Base-by-base conservation (phyloP, 2,329 filamentous ascomycete genomes). In the Pseudopyricularia cyperi region DNA sequence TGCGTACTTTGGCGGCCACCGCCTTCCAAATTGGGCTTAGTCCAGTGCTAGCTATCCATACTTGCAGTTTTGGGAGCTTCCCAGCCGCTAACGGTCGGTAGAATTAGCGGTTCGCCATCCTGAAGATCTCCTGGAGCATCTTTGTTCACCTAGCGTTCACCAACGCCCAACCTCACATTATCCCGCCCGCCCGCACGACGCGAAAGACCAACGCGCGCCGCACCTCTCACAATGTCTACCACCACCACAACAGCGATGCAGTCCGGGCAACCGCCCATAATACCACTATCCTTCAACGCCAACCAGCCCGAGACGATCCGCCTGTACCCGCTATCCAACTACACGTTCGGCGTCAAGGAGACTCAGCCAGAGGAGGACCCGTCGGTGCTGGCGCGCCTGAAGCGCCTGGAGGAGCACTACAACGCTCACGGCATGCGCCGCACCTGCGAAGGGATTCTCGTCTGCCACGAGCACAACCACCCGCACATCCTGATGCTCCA, bases 391-490 rank as follows among this genome's bases (percentile, higher is more conserved):
- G 90, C 93, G 53, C 86, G 93, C 2, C 75, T 98, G 58, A 90
- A 91, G 72, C 83, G 93, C 8, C 77, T 98, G n/a, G 89, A 97
- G 67, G 90, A 97, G 66, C 90, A 98, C 70, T 98, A 95, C 67
- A 75, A 80, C 30, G 77, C 84, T 57, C 83, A 97, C 74, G 93
- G 93, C 63, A 98, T 98, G 93, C 85, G 93, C 53, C 84, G 93
- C 52, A 97, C 93, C 17, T 96, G 91, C 68, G 93, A 98, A 71
- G 93, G 90, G 61, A 89, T 98, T 60, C 79, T 98, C 48, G 89
- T 98, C 59, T 98, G 93, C 72, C 93, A 98, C 68, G 93, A 98
- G 71, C 91, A 97, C 75, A 97, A 96, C 71, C 93, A 97, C 68
- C 93, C 93, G 14, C 93, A 98, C 68, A 95, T 98, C 57, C 74